Conservation (phyloP, 2,329 filamentous ascomycete genomes). For the Pseudogymnoascus verrucosus region DNA sequence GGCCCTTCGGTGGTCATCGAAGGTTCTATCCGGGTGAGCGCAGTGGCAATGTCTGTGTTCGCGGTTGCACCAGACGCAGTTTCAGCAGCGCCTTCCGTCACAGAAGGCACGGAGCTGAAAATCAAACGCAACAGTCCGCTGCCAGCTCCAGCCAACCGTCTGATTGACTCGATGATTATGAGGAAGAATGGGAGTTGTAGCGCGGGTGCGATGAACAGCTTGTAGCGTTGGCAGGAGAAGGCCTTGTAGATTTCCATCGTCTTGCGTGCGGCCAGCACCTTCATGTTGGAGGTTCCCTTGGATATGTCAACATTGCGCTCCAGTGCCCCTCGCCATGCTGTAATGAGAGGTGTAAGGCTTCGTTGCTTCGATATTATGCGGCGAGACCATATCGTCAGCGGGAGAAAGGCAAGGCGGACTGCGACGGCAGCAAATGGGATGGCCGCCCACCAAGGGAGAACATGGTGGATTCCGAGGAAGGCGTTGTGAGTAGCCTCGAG, state of each 20-base stretch:
- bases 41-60: conserved; percentile 16
- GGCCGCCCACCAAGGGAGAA: conserved; percentile 45
- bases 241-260: conserved; percentile 27
- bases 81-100: background rate
- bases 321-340: conserved; percentile 28
- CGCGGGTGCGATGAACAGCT: conserved; percentile 25
- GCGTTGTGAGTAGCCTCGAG: conserved; percentile 37
- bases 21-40: conserved; percentile 34
- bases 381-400: conserved; percentile 37
- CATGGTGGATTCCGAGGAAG: conserved; percentile 41
- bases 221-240: conserved; percentile 30
- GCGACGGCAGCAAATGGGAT: conserved; percentile 47
- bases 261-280: conserved; percentile 11
- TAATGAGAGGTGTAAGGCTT: conserved; percentile 34
- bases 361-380: conserved; percentile 33
- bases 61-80: conserved; percentile 2
- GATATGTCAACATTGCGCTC: conserved; percentile 18
- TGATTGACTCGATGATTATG: conserved; percentile 37
- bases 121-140: conserved; percentile 34
- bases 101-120: background rate
- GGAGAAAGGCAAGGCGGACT: conserved; percentile 40
- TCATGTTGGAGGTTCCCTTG: conserved; percentile 19
- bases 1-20: conserved; percentile 48
- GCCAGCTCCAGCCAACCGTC: conserved; percentile 37
- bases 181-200: conserved; percentile 40